phyloP scores from a whole-genome alignment of 768 basidiomycete species.

The Kwoniella heveanensis region DNA sequence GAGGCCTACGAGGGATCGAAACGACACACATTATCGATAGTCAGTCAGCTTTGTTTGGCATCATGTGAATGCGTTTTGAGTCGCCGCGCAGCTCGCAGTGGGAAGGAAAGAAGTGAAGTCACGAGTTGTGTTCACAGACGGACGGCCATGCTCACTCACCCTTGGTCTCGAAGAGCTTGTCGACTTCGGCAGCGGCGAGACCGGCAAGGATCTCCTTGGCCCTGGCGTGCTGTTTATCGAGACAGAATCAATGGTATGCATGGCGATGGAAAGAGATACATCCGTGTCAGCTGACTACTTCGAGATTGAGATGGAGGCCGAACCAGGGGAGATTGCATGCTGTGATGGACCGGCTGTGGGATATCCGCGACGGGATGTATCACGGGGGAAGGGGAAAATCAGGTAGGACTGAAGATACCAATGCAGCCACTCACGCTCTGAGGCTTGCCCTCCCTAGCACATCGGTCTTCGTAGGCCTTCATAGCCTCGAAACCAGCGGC shows the following conservation, averaged over 20 bases:
- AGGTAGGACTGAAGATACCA: conserved; percentile 1
- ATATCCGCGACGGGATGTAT: too few species aligned
- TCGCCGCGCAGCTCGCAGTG: too few species aligned
- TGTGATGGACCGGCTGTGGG: background rate
- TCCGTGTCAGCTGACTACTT: too few species aligned
- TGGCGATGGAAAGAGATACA: too few species aligned
- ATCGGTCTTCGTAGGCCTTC: conserved; percentile 57
- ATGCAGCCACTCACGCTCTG: conserved; percentile 38
- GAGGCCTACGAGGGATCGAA: conserved; percentile 34
- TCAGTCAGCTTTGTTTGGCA: too few species aligned
- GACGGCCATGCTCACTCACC: conserved; percentile 41
- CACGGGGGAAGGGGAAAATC: background rate
- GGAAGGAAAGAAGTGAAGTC: too few species aligned
- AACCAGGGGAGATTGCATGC: too few species aligned
- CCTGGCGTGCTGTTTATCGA: conserved; percentile 36
- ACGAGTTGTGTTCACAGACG: too few species aligned
- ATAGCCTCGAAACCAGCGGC: conserved; percentile 58
- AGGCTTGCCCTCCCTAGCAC: conserved; percentile 54
- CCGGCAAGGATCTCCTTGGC: conserved; percentile 57
- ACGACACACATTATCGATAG: too few species aligned
- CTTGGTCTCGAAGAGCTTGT: conserved; percentile 58
- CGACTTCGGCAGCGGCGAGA: conserved; percentile 57
- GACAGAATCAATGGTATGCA: background rate
- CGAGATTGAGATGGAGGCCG: too few species aligned
- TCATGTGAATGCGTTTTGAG: too few species aligned